Base-by-base conservation (phyloP, 805 yeast species). In the Priceomyces medius region DNA sequence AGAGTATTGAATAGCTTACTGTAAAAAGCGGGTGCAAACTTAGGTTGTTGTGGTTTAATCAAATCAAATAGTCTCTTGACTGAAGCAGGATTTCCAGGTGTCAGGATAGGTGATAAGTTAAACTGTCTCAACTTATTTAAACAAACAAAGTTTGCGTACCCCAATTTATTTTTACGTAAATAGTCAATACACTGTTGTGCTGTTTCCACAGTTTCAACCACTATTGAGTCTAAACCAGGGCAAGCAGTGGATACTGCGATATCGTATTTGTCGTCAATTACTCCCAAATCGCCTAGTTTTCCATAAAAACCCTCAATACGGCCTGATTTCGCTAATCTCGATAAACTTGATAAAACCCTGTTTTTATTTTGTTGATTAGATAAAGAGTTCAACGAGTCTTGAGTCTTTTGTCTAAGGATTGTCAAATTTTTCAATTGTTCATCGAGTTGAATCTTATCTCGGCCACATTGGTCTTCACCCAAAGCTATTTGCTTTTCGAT, bases 241-340 rank as follows among this genome's bases (percentile, higher is more conserved):
- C 93, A 88, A 0, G 97, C 98, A 0, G 98, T 93, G 0, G 98
- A 89, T 7, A 93, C 80, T 0, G 99, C 99, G 39, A 89, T 78
- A 63, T 95, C 98, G 59, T 85, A 93, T 53, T 79, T 76, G 48
- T 85, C 87, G 58, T 88, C 96, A 48, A 93, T 93, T 2, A 77
- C 74, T n/a, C 97, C 99, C 34, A 93, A 67, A 51, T 88, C 95
- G 13, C 99, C 99, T 12, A 93, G 66, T 47, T 97, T 73, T 0
- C 98, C 99, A 58, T 87, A 74, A 51, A 91, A 87, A 0, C 98
- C 99, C 5, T 68, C 67, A 18, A 95, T 77, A 52, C 96, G 74
- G 4, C 97, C 97, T 3, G 93, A 76, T 41, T 81, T 80, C 43
- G 83, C 83, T 28, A 93, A 64, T 47, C 84, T 77, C 43, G 73